phyloP scores from a whole-genome alignment of 2,329 filamentous ascomycete genomes.

The Elsinoe perseae region DNA sequence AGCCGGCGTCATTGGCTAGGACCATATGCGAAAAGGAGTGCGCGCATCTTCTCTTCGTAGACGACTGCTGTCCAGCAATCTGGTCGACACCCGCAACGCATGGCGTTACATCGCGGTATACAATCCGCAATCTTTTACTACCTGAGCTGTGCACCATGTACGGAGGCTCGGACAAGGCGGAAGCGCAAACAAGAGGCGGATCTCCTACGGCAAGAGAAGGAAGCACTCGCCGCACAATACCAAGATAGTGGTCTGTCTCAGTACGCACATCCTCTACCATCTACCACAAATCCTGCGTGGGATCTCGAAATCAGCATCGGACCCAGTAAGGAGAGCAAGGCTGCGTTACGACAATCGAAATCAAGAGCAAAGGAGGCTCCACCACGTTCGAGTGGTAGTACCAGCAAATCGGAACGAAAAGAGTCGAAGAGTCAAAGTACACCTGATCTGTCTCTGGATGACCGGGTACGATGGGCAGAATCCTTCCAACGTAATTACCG shows the following conservation, averaged over 20 bases:
- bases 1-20: too few relatives aligned
- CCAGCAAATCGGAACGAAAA: slow-evolving; percentile 9
- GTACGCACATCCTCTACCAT: slow-evolving; percentile 74
- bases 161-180: slow-evolving; percentile 60
- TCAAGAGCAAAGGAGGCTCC: slow-evolving; percentile 37
- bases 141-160: slow-evolving; percentile 70
- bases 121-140: slow-evolving; percentile 75
- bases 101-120: slow-evolving; percentile 41
- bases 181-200: slow-evolving; percentile 64
- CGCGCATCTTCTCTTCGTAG: neutral
- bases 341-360: slow-evolving; percentile 35
- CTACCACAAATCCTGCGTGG: slow-evolving; percentile 85
- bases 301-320: slow-evolving; percentile 76
- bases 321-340: slow-evolving; percentile 38
- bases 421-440: slow-evolving; percentile 5
- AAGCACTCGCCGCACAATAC: slow-evolving; percentile 36
- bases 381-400: slow-evolving; percentile 16
- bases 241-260: slow-evolving; percentile 27
- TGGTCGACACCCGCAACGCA: slow-evolving; percentile 13
- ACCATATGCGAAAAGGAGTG: too few relatives aligned
- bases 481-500: slow-evolving; percentile 46
- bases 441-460: slow-evolving; percentile 1
- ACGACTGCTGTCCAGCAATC: neutral
- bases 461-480: slow-evolving; percentile 24
- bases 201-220: slow-evolving; percentile 58